Evolutionary conservation across 2,329 filamentous ascomycete species (phyloP).

Genomic region (Aspergillus flavus): DNA sequence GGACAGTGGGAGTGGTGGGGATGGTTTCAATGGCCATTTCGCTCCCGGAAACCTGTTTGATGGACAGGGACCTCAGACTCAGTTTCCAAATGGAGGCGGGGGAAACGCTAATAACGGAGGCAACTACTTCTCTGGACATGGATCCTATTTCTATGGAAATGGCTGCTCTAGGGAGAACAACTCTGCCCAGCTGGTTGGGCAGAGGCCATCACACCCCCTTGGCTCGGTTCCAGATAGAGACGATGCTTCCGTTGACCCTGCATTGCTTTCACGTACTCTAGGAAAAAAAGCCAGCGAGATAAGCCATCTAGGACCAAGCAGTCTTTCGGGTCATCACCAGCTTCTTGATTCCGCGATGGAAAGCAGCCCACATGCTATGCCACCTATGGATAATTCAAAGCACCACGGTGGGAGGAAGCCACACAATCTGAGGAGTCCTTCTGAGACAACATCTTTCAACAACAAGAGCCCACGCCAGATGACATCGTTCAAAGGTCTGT

Average conservation of each 20-base stretch:
- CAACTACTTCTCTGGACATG: neutral
- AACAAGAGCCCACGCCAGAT: neutral
- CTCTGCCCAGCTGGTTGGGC: neutral
- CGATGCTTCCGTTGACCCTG: neutral
- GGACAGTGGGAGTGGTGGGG: constrained; percentile 8
- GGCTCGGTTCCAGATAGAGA: neutral
- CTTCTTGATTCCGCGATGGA: neutral
- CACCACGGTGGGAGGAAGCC: too few species aligned
- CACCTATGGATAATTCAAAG: neutral
- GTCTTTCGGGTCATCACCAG: neutral
- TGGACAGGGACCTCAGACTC: neutral
- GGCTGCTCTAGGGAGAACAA: too few species aligned
- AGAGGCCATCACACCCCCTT: neutral
- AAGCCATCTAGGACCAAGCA: neutral
- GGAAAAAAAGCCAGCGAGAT: too few species aligned
- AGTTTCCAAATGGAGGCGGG: neutral
- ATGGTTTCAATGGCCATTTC: constrained; percentile 1
- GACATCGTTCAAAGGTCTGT: too few species aligned
- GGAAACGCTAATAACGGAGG: neutral
- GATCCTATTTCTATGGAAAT: neutral
- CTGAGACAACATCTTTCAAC: neutral
- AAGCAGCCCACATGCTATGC: neutral
- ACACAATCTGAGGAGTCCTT: neutral
- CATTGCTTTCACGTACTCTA: neutral
- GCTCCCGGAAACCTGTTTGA: neutral